Evolutionary conservation across 345 rosid genomes (phyloP), one percentile per base, ranked within the genome.

Genomic region (Euphorbia pulcherrima): DNA sequence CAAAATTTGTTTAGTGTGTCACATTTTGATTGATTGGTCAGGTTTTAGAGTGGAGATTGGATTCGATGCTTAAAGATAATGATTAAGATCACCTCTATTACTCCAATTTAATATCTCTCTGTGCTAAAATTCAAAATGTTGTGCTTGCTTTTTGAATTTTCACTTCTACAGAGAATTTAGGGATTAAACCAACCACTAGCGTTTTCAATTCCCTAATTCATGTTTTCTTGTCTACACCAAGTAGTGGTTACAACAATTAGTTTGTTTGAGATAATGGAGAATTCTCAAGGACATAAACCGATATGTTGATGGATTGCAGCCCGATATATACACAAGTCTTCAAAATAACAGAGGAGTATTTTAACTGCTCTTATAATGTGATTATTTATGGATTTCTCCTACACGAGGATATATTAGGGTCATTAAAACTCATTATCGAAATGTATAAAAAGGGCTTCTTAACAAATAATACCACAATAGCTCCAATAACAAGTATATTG

Each of bases 31-130:
- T 46, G 51, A 46, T 46, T 46, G 18, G 5, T 70, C 74, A 78
- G 84, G 82, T 70, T 59, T 29, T 81, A 26, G 82, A 81, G 69
- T 75, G 82, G 84, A 81, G 70, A 73, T 68, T 82, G 56, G 77
- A 76, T 65, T 72, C 78, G 61, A 62, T 78, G 80, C 51, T 71
- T 35, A 58, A 73, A n/a, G 65, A 59, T 54, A 40, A 71, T 33
- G 78, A 65, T 60, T 52, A 39, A 24, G 67, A 64, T 35, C 52
- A 20, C 55, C 57, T 55, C 50, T 56, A 60, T 9, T 81, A 62
- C 74, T 73, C 73, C 48, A n/a, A 72, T 40, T 33, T 82, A 27
- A 74, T 82, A 14, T 68, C 80, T 50, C 76, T 75, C 8, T 82
- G 75, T 65, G 80, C 77, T 14, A 78, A 71, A 65, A 62, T 76